Percentiles rank a stretch among this genome's conserved stretches.
These are phyloP conservation scores for Salix udensis DNA, from an alignment of 345 rosid species.

Conservation along the genomic window DNA sequence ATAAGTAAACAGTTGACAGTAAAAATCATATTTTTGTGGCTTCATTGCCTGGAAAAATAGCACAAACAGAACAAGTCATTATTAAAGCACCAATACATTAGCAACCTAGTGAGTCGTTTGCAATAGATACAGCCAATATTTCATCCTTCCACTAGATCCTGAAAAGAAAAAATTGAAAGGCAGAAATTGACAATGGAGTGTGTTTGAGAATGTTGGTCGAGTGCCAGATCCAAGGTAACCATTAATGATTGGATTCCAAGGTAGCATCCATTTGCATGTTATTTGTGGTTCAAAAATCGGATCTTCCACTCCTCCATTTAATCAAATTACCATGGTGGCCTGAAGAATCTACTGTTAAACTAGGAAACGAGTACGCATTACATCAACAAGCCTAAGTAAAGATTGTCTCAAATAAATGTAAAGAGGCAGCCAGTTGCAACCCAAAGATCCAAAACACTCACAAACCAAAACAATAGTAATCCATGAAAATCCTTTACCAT, in stretches of 20 bases:
- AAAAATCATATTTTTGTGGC: not conserved
- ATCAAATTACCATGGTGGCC: not conserved
- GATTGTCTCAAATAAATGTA: not conserved
- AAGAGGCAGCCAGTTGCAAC: not conserved
- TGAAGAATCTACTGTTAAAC: not conserved
- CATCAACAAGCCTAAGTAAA: not conserved
- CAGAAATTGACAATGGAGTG: not conserved
- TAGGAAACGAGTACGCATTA: not conserved
- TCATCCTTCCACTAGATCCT: not conserved
- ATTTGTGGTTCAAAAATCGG: not conserved
- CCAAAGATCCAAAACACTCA: constrained; percentile 5
- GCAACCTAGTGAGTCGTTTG: not conserved
- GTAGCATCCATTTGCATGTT: no score
- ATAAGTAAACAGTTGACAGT: not conserved
- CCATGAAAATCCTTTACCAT: constrained; percentile 49
- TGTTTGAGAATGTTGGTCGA: not conserved
- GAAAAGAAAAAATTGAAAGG: not conserved
- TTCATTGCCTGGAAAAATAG: not conserved
- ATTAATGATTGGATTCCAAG: no score
- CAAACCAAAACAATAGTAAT: not conserved
- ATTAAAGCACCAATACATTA: not conserved
- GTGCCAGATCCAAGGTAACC: no score
- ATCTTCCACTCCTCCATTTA: not conserved
- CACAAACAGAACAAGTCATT: not conserved
- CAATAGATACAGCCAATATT: not conserved